Base-by-base conservation (phyloP, 2,329 filamentous ascomycete species). In the Scorias spongiosa region DNA sequence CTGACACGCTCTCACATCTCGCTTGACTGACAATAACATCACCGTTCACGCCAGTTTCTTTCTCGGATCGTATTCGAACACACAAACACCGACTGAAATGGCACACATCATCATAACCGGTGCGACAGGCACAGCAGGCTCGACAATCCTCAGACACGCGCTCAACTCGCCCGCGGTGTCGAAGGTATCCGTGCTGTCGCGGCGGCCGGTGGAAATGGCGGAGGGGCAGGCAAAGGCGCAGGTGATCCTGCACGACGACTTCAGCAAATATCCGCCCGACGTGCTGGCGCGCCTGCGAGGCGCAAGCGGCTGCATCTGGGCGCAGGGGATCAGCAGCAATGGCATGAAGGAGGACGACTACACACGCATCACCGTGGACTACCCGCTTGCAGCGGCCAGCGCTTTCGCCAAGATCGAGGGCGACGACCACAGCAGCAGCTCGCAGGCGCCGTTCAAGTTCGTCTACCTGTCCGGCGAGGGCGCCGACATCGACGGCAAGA, bases 241-340 rank as follows among this genome's bases (percentile, higher is more conserved):
- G 18, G 75, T 85, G 44, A 78, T 86, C 48, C 64, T 80, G 14
- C 80, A 86, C 55, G 68, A 72, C 12, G 78, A 87, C 58, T 87
- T 82, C 54, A 60, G 64, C 10, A 65, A 58, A 1, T 87, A 84
- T 57, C 69, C 74, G 30, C 52, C 69, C 14, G 65, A 67, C 0
- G 51, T 85, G 2, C 66, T 86, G 9, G 60, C 64, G 2, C 66
- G 79, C 55, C 66, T 88, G 0, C 67, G 70, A 42, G 81, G 75
- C 17, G 82, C 81, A 0, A 64, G 71, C 7, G 81, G 78, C 2
- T 81, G 77, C 46, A 78, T 87, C 1, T 88, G 83, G 83, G 81
- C 83, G 0, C 66, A 81, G 56, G 82, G 83, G 0, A 76, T 79
- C 40, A 51, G 46, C 29, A 43, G 43, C 69, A 69, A 54, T 17